Evolutionary conservation across 306 rosid genomes (phyloP).

Genomic region (Medicago lupulina): DNA sequence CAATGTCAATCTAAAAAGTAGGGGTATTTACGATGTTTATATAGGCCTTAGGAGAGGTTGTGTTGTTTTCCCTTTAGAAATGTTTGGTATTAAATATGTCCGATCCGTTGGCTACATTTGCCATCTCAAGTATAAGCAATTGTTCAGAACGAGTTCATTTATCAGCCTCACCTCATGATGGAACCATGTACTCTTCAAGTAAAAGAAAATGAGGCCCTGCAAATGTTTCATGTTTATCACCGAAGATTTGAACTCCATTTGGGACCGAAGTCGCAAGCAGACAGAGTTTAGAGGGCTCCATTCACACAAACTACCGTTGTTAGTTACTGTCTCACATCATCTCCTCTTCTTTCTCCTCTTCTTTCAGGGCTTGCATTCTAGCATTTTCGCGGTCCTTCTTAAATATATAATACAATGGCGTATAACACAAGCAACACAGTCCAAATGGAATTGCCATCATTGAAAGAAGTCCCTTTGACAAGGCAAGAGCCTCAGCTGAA

Average conservation of each 20-base stretch:
- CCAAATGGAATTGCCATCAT: conserved; percentile 94
- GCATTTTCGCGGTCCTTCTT: conserved; percentile 80
- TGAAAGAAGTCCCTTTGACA: conserved; percentile 88
- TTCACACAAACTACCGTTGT: background rate
- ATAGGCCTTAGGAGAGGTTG: background rate
- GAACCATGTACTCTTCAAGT: background rate
- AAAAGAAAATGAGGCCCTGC: background rate
- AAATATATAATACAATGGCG: conserved; percentile 73
- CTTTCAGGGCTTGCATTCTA: conserved; percentile 56
- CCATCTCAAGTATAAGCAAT: conserved; percentile 29
- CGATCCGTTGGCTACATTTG: conserved; percentile 9
- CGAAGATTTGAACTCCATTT: conserved; percentile 19
- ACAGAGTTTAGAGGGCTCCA: background rate
- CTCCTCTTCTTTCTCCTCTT: conserved; percentile 75
- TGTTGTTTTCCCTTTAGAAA: background rate
- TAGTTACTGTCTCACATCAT: conserved; percentile 44
- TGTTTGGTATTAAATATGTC: background rate
- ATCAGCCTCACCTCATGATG: conserved; percentile 1
- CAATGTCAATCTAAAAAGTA: background rate
- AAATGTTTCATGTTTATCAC: background rate
- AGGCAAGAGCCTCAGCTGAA: conserved; percentile 74
- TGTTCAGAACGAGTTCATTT: conserved; percentile 7
- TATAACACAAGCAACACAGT: conserved; percentile 86
- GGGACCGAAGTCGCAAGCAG: conserved; percentile 7
- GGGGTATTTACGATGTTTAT: background rate